phyloP scores from a whole-genome alignment of 2,329 filamentous ascomycete species.

The Plectosphaerella cucumerina region DNA sequence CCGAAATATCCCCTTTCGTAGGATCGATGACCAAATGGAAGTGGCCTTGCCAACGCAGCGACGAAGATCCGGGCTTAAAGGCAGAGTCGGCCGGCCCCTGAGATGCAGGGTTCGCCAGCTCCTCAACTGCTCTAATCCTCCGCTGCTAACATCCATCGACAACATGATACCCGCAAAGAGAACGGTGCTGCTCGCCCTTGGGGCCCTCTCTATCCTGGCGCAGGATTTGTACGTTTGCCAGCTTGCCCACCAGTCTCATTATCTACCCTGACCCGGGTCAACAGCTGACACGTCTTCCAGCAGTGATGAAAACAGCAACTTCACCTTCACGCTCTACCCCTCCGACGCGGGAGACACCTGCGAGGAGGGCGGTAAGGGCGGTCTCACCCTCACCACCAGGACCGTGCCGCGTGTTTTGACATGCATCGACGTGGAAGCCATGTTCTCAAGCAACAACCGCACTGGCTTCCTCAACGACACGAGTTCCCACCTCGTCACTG shows the following conservation, averaged over 20 bases:
- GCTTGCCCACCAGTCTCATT: background rate
- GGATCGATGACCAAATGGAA: no score
- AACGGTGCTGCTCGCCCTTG: background rate
- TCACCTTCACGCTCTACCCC: conserved; percentile 1
- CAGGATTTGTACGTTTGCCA: background rate
- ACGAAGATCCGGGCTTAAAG: no score
- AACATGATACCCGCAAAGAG: background rate
- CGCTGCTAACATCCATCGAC: background rate
- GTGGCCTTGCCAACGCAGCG: no score
- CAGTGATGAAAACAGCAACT: conserved; percentile 1
- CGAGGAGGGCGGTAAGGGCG: background rate
- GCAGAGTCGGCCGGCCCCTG: no score
- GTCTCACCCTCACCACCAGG: background rate
- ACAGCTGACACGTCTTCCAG: background rate
- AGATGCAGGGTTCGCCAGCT: no score
- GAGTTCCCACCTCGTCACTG: background rate
- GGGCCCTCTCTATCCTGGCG: background rate
- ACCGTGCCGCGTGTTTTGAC: background rate
- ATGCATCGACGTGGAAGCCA: background rate
- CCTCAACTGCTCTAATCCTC: no score
- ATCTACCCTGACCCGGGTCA: no score
- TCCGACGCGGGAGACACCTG: background rate
- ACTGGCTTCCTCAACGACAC: background rate
- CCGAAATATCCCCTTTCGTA: no score
- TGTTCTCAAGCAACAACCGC: background rate